Evolutionary conservation across 805 yeast genomes (phyloP).

Genomic region (Brettanomyces sp.): DNA sequence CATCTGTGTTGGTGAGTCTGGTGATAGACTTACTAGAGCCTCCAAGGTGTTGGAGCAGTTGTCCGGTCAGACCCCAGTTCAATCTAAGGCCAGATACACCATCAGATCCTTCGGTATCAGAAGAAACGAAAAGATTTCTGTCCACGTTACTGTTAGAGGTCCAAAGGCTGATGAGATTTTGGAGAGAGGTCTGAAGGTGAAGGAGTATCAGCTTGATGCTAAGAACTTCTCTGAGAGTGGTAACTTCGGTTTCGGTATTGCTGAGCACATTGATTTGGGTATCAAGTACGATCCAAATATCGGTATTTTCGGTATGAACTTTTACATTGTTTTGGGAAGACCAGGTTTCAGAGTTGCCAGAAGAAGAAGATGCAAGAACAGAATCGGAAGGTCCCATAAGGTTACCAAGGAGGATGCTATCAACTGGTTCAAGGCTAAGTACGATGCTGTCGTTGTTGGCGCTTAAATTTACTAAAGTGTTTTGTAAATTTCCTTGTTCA

Average conservation of each 20-base stretch:
- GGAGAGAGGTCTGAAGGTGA: constrained; percentile 99
- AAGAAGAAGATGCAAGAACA: constrained; percentile 90
- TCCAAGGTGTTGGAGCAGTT: constrained; percentile 99
- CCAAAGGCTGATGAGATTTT: constrained; percentile 99
- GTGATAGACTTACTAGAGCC: constrained; percentile 99
- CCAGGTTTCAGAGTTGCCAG: constrained; percentile 98
- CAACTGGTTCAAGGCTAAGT: constrained; percentile 98
- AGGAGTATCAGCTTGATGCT: constrained; percentile 93
- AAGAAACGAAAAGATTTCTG: constrained; percentile 99
- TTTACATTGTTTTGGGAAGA: constrained; percentile 99
- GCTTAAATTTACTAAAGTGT: constrained; percentile 37
- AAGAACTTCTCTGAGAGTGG: constrained; percentile 98
- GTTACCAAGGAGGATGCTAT: constrained; percentile 90
- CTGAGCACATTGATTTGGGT: constrained; percentile 99
- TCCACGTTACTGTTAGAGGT: constrained; percentile 99
- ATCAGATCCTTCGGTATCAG: constrained; percentile 99
- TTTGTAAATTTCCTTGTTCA: not conserved
- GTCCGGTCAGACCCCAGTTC: constrained; percentile 99
- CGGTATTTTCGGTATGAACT: constrained; percentile 99
- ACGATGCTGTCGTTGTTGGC: constrained; percentile 96
- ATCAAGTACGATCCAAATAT: constrained; percentile 99
- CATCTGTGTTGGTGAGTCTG: constrained; percentile 99
- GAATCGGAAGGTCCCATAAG: constrained; percentile 87
- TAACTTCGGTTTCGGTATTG: constrained; percentile 99
- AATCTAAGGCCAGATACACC: constrained; percentile 99